These are phyloP conservation scores for Mycena rebaudengoi DNA, from an alignment of 768 basidiomycete genomes.

Conservation along the genomic window DNA sequence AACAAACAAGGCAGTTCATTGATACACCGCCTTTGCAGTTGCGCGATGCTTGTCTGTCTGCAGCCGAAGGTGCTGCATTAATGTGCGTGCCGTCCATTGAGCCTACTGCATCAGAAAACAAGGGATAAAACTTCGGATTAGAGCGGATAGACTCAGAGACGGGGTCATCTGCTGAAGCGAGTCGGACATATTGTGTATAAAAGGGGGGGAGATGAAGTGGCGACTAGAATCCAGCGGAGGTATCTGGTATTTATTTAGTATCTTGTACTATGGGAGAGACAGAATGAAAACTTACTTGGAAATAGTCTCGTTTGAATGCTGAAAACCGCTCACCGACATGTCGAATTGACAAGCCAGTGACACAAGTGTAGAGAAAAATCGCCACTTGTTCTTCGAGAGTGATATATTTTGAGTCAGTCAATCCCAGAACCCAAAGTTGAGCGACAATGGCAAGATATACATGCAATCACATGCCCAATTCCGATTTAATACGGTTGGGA, in stretches of 20 bases:
- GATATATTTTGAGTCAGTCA: conserved; percentile 7
- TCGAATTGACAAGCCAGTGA: conserved; percentile 29
- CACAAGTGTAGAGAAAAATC: conserved; percentile 37
- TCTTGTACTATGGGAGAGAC: conserved; percentile 9
- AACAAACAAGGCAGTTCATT: conserved; percentile 37
- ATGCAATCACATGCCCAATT: conserved; percentile 27
- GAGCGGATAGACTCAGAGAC: conserved; percentile 30
- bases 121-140: conserved; percentile 43
- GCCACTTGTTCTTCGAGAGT: conserved; percentile 33
- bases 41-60: conserved; percentile 15
- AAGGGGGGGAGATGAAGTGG: conserved; percentile 35
- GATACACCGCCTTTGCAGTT: conserved; percentile 36
- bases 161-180: conserved; percentile 18
- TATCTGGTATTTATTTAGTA: conserved; percentile 37
- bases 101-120: conserved; percentile 38
- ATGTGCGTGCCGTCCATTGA: conserved; percentile 47
- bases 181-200: conserved; percentile 34
- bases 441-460: conserved; percentile 26
- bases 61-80: conserved; percentile 24
- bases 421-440: conserved; percentile 8
- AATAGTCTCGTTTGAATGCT: conserved; percentile 25
- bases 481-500: conserved; percentile 25
- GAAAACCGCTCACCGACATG: conserved; percentile 29
- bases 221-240: conserved; percentile 34
- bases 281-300: conserved; percentile 21